phyloP scores from a whole-genome alignment of 352 stramenopile species.

The Pythium guiyangense region DNA sequence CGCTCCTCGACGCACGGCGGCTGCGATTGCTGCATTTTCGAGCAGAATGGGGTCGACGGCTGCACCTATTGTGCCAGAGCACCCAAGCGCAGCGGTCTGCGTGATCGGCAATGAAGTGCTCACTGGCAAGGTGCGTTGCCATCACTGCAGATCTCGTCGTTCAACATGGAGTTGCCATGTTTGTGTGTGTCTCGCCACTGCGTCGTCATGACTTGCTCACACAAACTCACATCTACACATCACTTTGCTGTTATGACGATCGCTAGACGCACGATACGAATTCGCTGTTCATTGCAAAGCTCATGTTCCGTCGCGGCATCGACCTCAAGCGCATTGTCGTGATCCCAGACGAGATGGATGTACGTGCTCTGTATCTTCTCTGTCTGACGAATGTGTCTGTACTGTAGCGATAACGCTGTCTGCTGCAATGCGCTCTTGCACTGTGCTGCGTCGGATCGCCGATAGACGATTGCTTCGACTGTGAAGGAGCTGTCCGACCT shows the following conservation, averaged over 20 bases:
- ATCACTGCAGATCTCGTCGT: neutral
- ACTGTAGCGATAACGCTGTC: neutral
- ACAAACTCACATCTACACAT: neutral
- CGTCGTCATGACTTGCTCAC: neutral
- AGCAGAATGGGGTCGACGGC: conserved; percentile 2
- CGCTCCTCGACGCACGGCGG: neutral
- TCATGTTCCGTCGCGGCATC: conserved; percentile 77
- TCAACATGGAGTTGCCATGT: neutral
- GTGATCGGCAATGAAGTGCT: conserved; percentile 86
- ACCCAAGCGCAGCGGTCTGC: conserved; percentile 63
- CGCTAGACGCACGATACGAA: conserved; percentile 81
- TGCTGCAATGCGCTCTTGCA: neutral
- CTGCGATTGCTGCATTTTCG: neutral
- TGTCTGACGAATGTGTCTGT: too few relatives aligned
- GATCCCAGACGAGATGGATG: conserved; percentile 76
- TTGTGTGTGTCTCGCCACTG: neutral
- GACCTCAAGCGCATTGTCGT: conserved; percentile 75
- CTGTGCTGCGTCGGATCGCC: neutral
- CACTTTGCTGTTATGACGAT: neutral
- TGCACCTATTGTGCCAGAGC: conserved; percentile 2
- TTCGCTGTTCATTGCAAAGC: conserved; percentile 74
- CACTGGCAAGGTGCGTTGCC: conserved; percentile 57
- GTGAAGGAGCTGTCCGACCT: conserved; percentile 72
- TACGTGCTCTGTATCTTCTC: conserved; percentile 9
- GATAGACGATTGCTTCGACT: conserved; percentile 60